Percentiles rank a stretch among this genome's conserved stretches.
Conservation (phyloP, 805 yeast genomes). For the Candida fluviatilis region DNA sequence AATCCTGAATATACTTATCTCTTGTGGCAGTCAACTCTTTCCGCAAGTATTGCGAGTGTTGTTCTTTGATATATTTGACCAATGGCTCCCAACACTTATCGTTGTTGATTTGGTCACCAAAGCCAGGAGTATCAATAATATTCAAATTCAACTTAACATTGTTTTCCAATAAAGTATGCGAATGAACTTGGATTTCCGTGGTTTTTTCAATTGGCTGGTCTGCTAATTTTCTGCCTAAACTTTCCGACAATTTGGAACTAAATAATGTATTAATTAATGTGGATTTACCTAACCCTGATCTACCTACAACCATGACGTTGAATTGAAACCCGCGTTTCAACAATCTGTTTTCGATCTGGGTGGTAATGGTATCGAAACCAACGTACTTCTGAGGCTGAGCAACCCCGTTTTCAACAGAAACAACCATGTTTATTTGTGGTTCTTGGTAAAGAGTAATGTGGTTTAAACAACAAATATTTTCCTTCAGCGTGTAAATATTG, state of each 20-base stretch:
- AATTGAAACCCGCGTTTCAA: conserved; percentile 92
- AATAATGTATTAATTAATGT: conserved; percentile 89
- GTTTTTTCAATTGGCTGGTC: conserved; percentile 80
- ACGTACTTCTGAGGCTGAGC: conserved; percentile 73
- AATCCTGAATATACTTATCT: conserved; percentile 74
- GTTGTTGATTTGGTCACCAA: conserved; percentile 94
- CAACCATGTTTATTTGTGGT: background rate
- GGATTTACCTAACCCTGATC: conserved; percentile 90
- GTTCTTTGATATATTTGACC: conserved; percentile 90
- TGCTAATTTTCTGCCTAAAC: conserved; percentile 66
- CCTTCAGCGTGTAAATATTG: conserved; percentile 1
- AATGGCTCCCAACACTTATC: conserved; percentile 97
- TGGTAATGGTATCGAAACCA: conserved; percentile 94
- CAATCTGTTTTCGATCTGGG: conserved; percentile 89
- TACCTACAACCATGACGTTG: conserved; percentile 89
- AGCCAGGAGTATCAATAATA: conserved; percentile 95
- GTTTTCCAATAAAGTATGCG: conserved; percentile 76
- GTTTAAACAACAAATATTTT: background rate
- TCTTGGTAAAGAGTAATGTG: background rate
- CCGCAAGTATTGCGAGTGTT: conserved; percentile 85
- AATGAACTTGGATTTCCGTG: conserved; percentile 70
- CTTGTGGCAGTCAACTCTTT: conserved; percentile 94
- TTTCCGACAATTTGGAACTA: conserved; percentile 70
- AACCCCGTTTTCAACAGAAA: conserved; percentile 8
- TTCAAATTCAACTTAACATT: conserved; percentile 82